Evolutionary conservation across 1,139 yeast genomes (phyloP), one percentile per base, ranked within the genome.

Genomic region (Casaregolazyma suthepensis): DNA sequence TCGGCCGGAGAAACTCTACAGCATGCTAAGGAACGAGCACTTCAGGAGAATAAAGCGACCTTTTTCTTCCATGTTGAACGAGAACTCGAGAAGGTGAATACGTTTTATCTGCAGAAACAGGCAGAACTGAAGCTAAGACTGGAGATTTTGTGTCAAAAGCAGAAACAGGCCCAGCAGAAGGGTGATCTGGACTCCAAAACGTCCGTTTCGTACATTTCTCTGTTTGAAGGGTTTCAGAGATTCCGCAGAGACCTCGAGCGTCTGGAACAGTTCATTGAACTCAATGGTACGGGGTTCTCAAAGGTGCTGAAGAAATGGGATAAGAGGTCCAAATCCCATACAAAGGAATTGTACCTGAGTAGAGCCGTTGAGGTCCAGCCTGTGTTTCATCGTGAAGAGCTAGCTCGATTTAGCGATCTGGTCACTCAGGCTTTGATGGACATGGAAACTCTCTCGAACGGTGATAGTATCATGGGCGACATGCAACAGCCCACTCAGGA

Each of bases 221-320:
- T 93, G 51, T 88, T 88, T 65, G 96, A 90, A 64, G 95, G 93
- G 31, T 87, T 91, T 68, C 88, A 86, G 66, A 84, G 94, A 63
- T 88, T 88, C 62, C 86, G 95, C 52, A 87, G 91, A 61, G 98
- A 93, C 68, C 75, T 93, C 59, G 85, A 87, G 59, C 78, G 96
- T 55, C 75, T 93, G 29, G 96, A 93, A 66, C 97, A 91, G 69
- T 93, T 88, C 70, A 90, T 93, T 45, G 96, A 91, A 67, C 75
- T 93, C 57, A 93, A 93, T 66, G 96, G 93, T 64, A 89, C 96
- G 0, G 99, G 98, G 17, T 93, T 93, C 70, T 84, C 94, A 31
- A 93, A 93, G 70, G 98, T 89, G 37, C 80, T 93, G 62, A 93
- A 93, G 68, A 93, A 93, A 72, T 93, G 99, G 99, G 99, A 93